phyloP scores from a whole-genome alignment of 1,284 basidiomycete genomes.

The Puccinia novopanici region DNA sequence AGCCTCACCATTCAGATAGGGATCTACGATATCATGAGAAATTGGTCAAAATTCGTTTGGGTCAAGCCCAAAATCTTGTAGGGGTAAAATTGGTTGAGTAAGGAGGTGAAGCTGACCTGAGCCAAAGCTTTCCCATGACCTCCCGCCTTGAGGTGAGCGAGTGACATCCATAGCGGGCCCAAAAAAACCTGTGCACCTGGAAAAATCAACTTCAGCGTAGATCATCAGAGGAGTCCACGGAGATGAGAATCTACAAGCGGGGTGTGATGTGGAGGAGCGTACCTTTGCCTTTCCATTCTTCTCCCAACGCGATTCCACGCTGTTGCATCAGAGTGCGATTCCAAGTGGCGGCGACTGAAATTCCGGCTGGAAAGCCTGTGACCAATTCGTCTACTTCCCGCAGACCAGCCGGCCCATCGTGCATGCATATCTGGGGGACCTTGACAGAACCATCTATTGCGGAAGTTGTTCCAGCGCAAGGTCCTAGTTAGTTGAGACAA shows the following conservation, averaged over 20 bases:
- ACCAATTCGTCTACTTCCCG: conserved; percentile 55
- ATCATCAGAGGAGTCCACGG: not conserved
- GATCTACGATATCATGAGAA: conserved; percentile 37
- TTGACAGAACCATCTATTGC: not conserved
- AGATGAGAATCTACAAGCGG: conserved; percentile 37
- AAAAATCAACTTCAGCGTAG: not conserved
- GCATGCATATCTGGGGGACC: conserved; percentile 54
- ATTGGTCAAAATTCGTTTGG: too few relatives aligned
- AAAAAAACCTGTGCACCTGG: conserved; percentile 51
- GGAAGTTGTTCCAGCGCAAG: conserved; percentile 1
- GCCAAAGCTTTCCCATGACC: conserved; percentile 54
- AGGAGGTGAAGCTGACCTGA: not conserved
- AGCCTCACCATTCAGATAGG: conserved; percentile 56
- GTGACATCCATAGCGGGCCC: conserved; percentile 54
- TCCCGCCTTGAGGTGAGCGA: conserved; percentile 55
- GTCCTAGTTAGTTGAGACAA: not conserved
- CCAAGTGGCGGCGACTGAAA: conserved; percentile 58
- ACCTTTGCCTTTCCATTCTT: conserved; percentile 57
- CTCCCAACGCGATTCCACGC: conserved; percentile 56
- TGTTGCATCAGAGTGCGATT: conserved; percentile 55
- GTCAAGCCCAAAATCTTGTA: too few relatives aligned
- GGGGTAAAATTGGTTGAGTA: not conserved
- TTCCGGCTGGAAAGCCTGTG: conserved; percentile 57
- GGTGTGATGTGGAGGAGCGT: conserved; percentile 56
- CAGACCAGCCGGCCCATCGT: conserved; percentile 57